Evolutionary conservation across 2,329 filamentous ascomycete species (phyloP).

Genomic region (Ophiostoma quercus): DNA sequence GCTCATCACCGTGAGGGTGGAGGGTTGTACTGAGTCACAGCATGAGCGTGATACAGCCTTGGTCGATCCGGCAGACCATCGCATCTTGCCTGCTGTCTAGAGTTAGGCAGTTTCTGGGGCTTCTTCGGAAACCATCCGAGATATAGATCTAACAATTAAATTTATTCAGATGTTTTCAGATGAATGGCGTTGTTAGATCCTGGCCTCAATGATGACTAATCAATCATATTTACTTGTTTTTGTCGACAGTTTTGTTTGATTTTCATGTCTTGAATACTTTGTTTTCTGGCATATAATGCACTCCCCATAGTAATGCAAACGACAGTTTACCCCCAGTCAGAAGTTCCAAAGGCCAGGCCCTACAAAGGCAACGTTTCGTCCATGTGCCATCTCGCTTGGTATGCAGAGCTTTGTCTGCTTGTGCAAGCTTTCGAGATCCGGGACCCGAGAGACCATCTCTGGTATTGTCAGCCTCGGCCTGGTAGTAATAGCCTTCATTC

Average conservation of each 20-base stretch:
- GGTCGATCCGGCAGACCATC: constrained; percentile 21
- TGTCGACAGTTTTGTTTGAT: neutral
- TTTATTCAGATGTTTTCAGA: neutral
- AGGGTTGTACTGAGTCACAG: constrained; percentile 20
- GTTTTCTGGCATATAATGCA: neutral
- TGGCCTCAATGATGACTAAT: neutral
- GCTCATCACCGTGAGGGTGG: constrained; percentile 15
- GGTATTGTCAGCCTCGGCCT: no score
- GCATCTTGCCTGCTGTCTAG: constrained; percentile 13
- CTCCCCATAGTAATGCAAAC: neutral
- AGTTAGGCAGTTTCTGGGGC: no score
- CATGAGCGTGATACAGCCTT: constrained; percentile 17
- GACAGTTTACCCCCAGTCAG: neutral
- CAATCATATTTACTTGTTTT: neutral
- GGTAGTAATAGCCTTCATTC: no score
- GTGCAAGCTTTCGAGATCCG: neutral
- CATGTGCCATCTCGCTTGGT: constrained; percentile 12
- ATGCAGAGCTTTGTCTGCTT: constrained; percentile 11
- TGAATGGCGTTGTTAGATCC: neutral
- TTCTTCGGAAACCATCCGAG: no score
- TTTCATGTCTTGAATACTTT: neutral
- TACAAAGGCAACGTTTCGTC: constrained; percentile 19
- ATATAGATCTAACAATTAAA: no score
- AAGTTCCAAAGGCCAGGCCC: neutral
- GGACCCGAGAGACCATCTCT: neutral